These are phyloP conservation scores for Sporothrix luriei DNA, from an alignment of 2,329 filamentous ascomycete genomes.

Conservation along the genomic window DNA sequence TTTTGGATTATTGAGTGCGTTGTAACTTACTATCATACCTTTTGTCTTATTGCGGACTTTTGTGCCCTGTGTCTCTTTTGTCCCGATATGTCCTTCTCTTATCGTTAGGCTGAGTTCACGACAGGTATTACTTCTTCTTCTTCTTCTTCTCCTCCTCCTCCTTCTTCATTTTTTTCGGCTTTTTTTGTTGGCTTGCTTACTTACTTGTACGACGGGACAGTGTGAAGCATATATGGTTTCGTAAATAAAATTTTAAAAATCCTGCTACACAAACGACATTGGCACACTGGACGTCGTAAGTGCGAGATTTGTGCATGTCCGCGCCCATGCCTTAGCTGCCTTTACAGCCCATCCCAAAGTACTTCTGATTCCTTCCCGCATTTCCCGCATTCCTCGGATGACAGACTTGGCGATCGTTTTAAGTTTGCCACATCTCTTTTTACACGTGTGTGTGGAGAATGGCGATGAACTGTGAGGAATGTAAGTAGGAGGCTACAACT, in stretches of 20 bases:
- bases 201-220: not conserved
- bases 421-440: not conserved
- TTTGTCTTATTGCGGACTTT: not conserved
- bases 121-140: too few species aligned
- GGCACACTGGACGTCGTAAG: not conserved
- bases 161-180: too few species aligned
- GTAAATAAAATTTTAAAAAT: too few species aligned
- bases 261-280: not conserved
- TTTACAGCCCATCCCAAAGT: constrained; percentile 3
- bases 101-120: not conserved
- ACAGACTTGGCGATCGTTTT: not conserved
- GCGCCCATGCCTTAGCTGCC: not conserved
- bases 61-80: not conserved
- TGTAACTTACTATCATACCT: not conserved
- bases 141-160: too few species aligned
- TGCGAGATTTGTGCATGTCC: not conserved
- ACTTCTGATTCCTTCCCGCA: not conserved
- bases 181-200: not conserved
- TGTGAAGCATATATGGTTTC: not conserved
- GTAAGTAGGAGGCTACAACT: too few species aligned
- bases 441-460: not conserved
- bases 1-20: not conserved
- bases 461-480: too few species aligned
- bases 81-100: not conserved
- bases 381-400: constrained; percentile 12